Evolutionary conservation across 305 asterid genomes (phyloP).

Genomic region (Solanum hybrid): DNA sequence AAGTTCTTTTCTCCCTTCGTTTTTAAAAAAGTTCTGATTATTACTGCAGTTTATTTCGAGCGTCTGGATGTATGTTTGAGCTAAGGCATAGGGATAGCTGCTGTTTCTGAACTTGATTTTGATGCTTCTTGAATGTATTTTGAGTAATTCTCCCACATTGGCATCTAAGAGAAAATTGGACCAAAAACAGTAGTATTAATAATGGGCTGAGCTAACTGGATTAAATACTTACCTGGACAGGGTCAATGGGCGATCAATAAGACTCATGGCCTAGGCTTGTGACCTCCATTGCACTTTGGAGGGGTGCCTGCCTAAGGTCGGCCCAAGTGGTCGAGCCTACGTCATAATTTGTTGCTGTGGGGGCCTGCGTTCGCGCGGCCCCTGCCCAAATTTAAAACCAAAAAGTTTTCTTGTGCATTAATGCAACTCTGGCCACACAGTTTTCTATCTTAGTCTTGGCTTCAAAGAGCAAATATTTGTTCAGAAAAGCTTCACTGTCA

Average conservation of each 20-base stretch:
- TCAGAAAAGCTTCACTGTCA: not conserved
- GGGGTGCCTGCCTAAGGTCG: slow-evolving; percentile 25
- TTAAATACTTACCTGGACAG: slow-evolving; percentile 41
- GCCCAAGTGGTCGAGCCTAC: slow-evolving; percentile 44
- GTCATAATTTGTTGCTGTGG: slow-evolving; percentile 51
- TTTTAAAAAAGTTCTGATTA: too few relatives aligned
- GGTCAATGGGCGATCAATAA: slow-evolving; percentile 24
- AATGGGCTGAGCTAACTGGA: not conserved
- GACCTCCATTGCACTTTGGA: slow-evolving; percentile 7
- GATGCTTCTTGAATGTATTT: not conserved
- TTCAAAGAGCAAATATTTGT: not conserved
- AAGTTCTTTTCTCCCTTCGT: too few relatives aligned
- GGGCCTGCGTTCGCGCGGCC: slow-evolving; percentile 84
- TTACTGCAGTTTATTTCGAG: too few relatives aligned
- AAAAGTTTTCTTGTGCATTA: not conserved
- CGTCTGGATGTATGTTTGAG: not conserved
- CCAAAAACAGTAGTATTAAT: not conserved
- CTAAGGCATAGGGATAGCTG: not conserved
- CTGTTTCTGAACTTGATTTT: not conserved
- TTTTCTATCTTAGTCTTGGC: not conserved
- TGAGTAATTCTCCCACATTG: not conserved
- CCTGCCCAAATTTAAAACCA: not conserved
- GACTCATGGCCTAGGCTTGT: slow-evolving; percentile 8
- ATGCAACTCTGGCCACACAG: not conserved
- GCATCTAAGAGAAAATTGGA: not conserved